Evolutionary conservation across 129 eudicot species (phyloP).

Genomic region (Calendula officinalis): DNA sequence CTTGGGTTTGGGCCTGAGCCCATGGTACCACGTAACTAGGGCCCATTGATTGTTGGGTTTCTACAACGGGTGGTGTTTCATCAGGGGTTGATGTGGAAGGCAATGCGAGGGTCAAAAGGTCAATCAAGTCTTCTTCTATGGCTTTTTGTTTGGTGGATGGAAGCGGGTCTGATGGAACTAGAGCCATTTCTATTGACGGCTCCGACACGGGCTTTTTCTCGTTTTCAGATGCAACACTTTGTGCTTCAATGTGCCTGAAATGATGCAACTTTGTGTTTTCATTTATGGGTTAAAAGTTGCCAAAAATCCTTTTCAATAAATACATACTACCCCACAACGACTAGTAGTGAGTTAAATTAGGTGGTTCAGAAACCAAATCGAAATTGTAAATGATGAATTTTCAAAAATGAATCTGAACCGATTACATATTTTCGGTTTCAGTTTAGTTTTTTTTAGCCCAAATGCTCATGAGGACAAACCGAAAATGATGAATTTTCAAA

Average conservation of each 20-base stretch:
- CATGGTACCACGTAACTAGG: constrained; percentile 73
- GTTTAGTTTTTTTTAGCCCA: too few relatives aligned
- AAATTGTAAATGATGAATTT: too few relatives aligned
- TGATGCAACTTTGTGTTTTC: neutral
- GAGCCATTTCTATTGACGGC: constrained; percentile 45
- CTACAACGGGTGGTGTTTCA: constrained; percentile 32
- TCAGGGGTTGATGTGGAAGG: constrained; percentile 32
- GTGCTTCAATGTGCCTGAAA: constrained; percentile 56
- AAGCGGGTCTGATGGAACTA: constrained; percentile 51
- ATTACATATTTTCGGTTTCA: too few relatives aligned
- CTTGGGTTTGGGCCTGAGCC: constrained; percentile 48
- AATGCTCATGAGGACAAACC: too few relatives aligned
- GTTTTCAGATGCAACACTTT: constrained; percentile 28
- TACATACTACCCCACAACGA: too few relatives aligned
- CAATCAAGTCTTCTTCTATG: constrained; percentile 55
- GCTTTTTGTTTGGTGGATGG: constrained; percentile 38
- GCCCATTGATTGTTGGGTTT: constrained; percentile 35
- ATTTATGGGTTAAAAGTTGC: neutral
- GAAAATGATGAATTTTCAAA: too few relatives aligned
- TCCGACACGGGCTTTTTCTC: constrained; percentile 14
- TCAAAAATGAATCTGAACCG: too few relatives aligned
- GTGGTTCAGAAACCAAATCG: too few relatives aligned
- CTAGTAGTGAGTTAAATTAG: too few relatives aligned
- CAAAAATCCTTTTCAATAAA: too few relatives aligned
- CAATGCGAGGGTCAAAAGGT: constrained; percentile 64